A percentile compares a stretch with the other conserved stretches of the same genome.
phyloP scores from a whole-genome alignment of 306 rosid genomes.

The Phaseolus lunatus region DNA sequence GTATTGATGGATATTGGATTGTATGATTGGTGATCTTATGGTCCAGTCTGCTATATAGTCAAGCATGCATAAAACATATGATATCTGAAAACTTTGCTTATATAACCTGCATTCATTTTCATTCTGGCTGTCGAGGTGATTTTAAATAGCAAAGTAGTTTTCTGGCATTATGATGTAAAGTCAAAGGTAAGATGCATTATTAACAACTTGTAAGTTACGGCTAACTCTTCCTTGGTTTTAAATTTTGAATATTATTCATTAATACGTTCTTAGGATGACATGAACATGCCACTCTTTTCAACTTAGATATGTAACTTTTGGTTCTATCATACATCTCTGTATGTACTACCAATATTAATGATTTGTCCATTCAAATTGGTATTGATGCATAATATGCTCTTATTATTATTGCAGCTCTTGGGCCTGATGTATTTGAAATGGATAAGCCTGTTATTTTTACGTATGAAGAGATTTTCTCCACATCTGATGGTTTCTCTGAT shows the following conservation, averaged over 20 bases:
- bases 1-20: neutral
- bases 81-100: neutral
- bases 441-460: conserved; percentile 86
- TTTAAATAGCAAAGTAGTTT: neutral
- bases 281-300: neutral
- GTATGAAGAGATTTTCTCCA: conserved; percentile 74
- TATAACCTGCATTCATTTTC: neutral
- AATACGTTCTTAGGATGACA: neutral
- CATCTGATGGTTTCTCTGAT: conserved; percentile 89
- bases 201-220: neutral
- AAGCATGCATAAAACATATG: neutral
- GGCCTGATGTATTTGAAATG: conserved; percentile 70
- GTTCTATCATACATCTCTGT: conserved; percentile 17
- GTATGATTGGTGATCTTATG: neutral
- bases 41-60: neutral
- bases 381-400: conserved; percentile 24
- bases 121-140: neutral
- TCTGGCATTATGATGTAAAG: neutral
- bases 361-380: conserved; percentile 31
- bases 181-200: neutral
- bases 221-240: neutral
- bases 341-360: conserved; percentile 1
- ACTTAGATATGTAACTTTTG: neutral
- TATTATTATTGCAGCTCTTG: conserved; percentile 67
- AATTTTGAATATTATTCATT: neutral